Conservation (phyloP, 176 grass and related monocot genomes). For the Microstegium vimineum region DNA sequence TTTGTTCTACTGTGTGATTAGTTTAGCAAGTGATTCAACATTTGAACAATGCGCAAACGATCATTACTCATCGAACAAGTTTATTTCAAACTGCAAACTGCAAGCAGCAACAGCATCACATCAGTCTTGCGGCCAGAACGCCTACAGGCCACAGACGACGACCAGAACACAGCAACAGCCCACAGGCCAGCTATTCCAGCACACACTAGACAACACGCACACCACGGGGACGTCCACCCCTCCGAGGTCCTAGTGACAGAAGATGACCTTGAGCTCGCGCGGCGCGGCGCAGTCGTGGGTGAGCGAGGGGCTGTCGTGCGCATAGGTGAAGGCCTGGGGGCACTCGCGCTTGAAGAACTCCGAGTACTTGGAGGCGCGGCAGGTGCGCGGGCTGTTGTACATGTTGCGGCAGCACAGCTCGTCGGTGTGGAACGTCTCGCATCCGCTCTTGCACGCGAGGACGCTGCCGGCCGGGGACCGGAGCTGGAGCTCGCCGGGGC, state of each 20-base stretch:
- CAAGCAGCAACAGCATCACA: not conserved
- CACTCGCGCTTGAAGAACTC: slow-evolving; percentile 92
- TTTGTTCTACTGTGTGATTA: not conserved
- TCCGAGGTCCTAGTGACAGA: slow-evolving; percentile 65
- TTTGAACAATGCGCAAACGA: not conserved
- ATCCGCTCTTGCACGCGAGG: slow-evolving; percentile 85
- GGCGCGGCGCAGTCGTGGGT: slow-evolving; percentile 76
- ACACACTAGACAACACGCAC: not conserved
- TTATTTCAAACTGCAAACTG: slow-evolving; percentile 15
- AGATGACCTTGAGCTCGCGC: slow-evolving; percentile 98
- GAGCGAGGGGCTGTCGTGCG: slow-evolving; percentile 79
- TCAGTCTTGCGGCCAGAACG: not conserved
- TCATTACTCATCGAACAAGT: not conserved
- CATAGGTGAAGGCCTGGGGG: slow-evolving; percentile 91
- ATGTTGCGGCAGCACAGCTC: slow-evolving; percentile 93
- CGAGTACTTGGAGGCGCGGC: slow-evolving; percentile 76
- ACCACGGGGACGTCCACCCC: not conserved
- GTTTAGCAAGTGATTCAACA: not conserved
- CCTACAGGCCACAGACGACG: not conserved
- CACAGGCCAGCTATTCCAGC: not conserved
- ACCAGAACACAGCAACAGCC: not conserved
- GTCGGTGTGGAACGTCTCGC: slow-evolving; percentile 69
- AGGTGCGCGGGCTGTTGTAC: slow-evolving; percentile 71
- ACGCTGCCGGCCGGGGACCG: slow-evolving; percentile 45
- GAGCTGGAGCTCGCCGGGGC: slow-evolving; percentile 77